phyloP scores from a whole-genome alignment of 2,329 filamentous ascomycete genomes.

The Penicillium sp. region DNA sequence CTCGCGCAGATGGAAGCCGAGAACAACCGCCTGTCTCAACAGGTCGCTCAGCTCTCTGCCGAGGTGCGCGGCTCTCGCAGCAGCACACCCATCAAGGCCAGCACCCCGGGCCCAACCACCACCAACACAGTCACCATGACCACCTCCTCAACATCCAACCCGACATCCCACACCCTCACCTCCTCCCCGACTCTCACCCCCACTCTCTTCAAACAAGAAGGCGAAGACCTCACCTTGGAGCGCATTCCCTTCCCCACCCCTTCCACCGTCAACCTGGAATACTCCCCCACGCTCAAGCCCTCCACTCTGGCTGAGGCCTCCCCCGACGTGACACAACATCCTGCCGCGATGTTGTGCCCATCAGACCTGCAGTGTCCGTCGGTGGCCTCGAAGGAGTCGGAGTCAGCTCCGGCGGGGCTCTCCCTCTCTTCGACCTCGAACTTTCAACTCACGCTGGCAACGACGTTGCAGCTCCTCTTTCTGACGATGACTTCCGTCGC shows the following conservation, averaged over 20 bases:
- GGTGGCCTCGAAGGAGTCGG: constrained; percentile 52
- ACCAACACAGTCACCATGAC: constrained; percentile 36
- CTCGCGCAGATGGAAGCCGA: constrained; percentile 56
- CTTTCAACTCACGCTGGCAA: constrained; percentile 45
- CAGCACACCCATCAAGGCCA: constrained; percentile 32
- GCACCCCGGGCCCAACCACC: constrained; percentile 22
- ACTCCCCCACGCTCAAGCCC: constrained; percentile 36
- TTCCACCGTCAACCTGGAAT: constrained; percentile 31
- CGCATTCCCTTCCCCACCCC: constrained; percentile 37
- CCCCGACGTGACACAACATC: constrained; percentile 99
- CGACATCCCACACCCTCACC: constrained; percentile 18
- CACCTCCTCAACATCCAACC: constrained; percentile 2
- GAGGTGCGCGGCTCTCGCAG: constrained; percentile 40
- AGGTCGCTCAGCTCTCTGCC: constrained; percentile 46
- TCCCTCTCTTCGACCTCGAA: constrained; percentile 39
- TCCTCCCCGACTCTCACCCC: constrained; percentile 37
- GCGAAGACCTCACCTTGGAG: constrained; percentile 37
- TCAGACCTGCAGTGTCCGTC: constrained; percentile 98
- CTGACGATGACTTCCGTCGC: constrained; percentile 60
- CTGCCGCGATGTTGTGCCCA: constrained; percentile 97
- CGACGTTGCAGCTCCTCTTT: constrained; percentile 59
- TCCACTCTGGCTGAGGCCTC: constrained; percentile 53
- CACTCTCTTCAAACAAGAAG: constrained; percentile 41
- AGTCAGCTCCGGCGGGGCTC: constrained; percentile 26
- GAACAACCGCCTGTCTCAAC: constrained; percentile 45